Evolutionary conservation across 495 filamentous ascomycete genomes (phyloP).

Genomic region (Saxophila tyrrhenica): DNA sequence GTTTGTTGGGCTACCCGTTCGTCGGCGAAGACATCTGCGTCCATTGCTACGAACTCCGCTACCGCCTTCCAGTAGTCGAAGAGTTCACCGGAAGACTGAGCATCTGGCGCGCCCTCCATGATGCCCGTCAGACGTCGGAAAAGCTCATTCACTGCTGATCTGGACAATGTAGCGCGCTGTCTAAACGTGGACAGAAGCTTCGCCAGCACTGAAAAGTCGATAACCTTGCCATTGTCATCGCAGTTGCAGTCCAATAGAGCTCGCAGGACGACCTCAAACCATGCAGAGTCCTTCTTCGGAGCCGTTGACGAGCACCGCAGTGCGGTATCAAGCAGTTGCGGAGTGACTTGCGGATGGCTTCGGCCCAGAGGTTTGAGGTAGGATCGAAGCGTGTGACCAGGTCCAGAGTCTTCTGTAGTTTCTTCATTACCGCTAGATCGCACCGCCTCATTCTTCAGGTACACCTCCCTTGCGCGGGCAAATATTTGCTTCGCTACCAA

Average conservation of each 20-base stretch:
- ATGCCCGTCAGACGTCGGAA: background rate
- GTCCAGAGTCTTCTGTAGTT: background rate
- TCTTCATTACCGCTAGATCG: background rate
- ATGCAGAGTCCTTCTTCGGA: conserved; percentile 19
- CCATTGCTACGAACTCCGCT: background rate
- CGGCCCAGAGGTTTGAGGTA: background rate
- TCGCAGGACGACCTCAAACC: conserved; percentile 27
- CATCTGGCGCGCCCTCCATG: background rate
- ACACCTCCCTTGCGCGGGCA: conserved; percentile 47
- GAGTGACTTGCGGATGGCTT: conserved; percentile 2
- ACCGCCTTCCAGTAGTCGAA: conserved; percentile 4
- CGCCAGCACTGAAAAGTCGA: background rate
- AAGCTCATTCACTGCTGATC: background rate
- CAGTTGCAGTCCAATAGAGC: conserved; percentile 20
- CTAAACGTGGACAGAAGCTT: background rate
- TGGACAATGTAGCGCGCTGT: background rate
- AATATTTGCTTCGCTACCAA: conserved; percentile 61
- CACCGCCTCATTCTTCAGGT: conserved; percentile 18
- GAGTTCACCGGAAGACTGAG: background rate
- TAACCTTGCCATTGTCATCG: background rate
- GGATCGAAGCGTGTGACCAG: background rate
- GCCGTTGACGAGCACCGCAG: conserved; percentile 19
- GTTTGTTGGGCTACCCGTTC: background rate
- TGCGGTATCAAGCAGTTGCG: conserved; percentile 24
- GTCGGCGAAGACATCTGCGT: background rate